Evolutionary conservation across 2,329 filamentous ascomycete species (phyloP).

Genomic region (Colletotrichum simmondsii): DNA sequence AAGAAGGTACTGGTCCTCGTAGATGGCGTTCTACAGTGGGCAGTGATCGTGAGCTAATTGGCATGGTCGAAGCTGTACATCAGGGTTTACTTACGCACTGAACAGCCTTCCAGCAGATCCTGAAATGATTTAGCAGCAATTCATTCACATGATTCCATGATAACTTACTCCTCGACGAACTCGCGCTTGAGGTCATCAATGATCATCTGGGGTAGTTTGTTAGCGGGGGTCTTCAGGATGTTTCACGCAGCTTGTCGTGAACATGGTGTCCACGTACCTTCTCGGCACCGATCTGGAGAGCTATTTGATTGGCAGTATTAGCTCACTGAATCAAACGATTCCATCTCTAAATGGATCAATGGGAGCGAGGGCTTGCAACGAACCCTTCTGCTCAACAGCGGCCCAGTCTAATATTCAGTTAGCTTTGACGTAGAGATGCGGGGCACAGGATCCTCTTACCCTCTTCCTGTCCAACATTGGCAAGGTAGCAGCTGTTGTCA

Average conservation of each 20-base stretch:
- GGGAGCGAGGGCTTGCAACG: not conserved
- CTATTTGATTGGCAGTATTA: not conserved
- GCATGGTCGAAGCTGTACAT: constrained; percentile 23
- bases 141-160: not conserved
- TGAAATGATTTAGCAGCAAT: constrained; percentile 37
- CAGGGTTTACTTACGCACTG: constrained; percentile 59
- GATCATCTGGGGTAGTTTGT: constrained; percentile 48
- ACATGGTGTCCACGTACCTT: constrained; percentile 16
- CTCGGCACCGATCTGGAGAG: constrained; percentile 34
- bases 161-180: constrained; percentile 68
- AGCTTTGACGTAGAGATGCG: not conserved
- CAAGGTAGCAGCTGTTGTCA: constrained; percentile 54
- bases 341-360: not conserved
- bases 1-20: constrained; percentile 63
- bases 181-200: constrained; percentile 73
- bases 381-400: constrained; percentile 75
- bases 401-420: constrained; percentile 62
- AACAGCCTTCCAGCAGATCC: constrained; percentile 80
- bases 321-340: not conserved
- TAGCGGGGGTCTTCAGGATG: not conserved
- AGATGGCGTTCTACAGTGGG: constrained; percentile 48
- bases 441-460: not conserved
- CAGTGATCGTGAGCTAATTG: constrained; percentile 51
- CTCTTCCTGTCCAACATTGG: constrained; percentile 77
- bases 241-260: not conserved